Conservation (phyloP, 106 monocot species). For the Agapanthus africanus region DNA sequence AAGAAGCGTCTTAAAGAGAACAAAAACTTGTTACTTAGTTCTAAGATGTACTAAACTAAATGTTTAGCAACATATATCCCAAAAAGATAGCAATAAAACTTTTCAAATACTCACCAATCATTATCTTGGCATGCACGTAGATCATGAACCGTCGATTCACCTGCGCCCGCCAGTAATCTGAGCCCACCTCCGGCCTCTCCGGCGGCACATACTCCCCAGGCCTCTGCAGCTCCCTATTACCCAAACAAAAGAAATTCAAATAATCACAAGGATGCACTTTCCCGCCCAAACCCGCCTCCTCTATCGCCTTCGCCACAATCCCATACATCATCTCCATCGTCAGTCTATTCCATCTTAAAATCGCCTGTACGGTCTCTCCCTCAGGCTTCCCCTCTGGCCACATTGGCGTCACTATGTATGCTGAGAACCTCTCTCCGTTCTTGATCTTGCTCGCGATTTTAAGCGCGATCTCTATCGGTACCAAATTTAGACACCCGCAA, state of each 20-base stretch:
- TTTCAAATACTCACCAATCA: constrained; percentile 62
- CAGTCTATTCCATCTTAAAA: constrained; percentile 45
- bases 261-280: constrained; percentile 42
- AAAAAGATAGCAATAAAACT: too few relatives aligned
- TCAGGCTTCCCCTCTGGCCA: constrained; percentile 67
- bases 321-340: constrained; percentile 64
- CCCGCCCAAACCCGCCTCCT: constrained; percentile 28
- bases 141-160: constrained; percentile 49
- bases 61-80: too few relatives aligned
- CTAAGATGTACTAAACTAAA: too few relatives aligned
- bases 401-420: constrained; percentile 56
- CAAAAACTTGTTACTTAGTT: not conserved
- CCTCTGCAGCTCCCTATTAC: constrained; percentile 27
- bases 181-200: constrained; percentile 28
- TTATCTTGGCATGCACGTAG: constrained; percentile 67
- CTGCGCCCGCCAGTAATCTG: constrained; percentile 50
- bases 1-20: not conserved
- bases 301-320: constrained; percentile 36
- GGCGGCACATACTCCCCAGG: constrained; percentile 38
- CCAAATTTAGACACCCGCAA: constrained; percentile 53
- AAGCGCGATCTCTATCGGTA: constrained; percentile 56
- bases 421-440: constrained; percentile 49
- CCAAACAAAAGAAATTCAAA: constrained; percentile 58
- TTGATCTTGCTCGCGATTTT: constrained; percentile 67
- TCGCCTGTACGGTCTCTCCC: constrained; percentile 51